phyloP scores from a whole-genome alignment of 345 rosid genomes.

The Citrus trifoliata region DNA sequence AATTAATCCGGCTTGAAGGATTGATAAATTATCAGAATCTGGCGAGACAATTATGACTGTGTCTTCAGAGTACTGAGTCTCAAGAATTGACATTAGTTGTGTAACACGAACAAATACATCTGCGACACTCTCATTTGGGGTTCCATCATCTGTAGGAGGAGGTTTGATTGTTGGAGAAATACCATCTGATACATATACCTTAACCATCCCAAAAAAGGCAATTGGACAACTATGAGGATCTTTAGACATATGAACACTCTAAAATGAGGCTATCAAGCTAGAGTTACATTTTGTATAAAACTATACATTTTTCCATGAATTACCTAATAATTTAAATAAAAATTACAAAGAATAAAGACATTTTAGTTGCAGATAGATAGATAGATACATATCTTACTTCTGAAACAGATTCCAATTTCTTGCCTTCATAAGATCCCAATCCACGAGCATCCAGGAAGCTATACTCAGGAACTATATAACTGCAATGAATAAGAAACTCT shows the following conservation, averaged over 20 bases:
- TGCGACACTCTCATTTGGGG: constrained; percentile 87
- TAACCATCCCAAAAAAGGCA: constrained; percentile 10
- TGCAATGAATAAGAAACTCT: constrained; percentile 22
- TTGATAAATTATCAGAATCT: constrained; percentile 84
- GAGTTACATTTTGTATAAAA: background rate
- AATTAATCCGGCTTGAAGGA: constrained; percentile 77
- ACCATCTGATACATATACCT: constrained; percentile 83
- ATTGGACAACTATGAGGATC: background rate
- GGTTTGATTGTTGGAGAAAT: constrained; percentile 77
- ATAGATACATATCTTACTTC: constrained; percentile 43
- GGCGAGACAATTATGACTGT: constrained; percentile 76
- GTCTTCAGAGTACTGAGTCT: constrained; percentile 84
- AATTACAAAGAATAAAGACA: background rate
- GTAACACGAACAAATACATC: constrained; percentile 92
- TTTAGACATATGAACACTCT: background rate
- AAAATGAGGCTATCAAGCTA: background rate
- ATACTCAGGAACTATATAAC: constrained; percentile 88
- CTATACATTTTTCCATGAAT: background rate
- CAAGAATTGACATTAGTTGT: constrained; percentile 92
- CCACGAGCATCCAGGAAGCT: constrained; percentile 97
- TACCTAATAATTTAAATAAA: too few relatives aligned
- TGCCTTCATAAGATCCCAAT: constrained; percentile 92
- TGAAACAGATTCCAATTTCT: constrained; percentile 65
- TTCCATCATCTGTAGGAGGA: constrained; percentile 85
- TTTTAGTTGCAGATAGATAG: background rate